phyloP scores from a whole-genome alignment of 2,329 filamentous ascomycete genomes.

The Ophiostoma australiae region DNA sequence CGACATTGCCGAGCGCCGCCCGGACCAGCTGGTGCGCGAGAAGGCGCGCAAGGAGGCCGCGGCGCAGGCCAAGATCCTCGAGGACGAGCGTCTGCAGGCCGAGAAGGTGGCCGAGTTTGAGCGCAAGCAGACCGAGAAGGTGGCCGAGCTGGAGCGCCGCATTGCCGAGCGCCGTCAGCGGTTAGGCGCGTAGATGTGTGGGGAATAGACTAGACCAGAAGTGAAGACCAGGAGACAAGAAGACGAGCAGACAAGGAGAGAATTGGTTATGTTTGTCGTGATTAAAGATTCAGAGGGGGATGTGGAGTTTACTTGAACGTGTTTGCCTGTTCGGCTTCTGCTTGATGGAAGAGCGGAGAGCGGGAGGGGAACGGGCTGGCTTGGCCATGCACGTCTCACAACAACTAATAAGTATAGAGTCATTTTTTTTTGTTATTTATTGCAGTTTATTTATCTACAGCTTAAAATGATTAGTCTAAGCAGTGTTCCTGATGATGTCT shows the following conservation, averaged over 20 bases:
- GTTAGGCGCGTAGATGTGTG: neutral
- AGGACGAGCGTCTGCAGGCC: constrained; percentile 49
- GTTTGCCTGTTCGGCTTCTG: neutral
- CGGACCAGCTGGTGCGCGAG: constrained; percentile 81
- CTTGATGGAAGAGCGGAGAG: neutral
- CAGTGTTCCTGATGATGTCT: no score
- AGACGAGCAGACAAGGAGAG: no score
- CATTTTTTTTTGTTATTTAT: constrained; percentile 11
- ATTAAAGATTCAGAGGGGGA: no score
- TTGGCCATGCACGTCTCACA: neutral
- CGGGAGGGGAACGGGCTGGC: neutral
- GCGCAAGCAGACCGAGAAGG: constrained; percentile 49
- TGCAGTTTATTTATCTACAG: constrained; percentile 30
- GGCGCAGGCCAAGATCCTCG: constrained; percentile 44
- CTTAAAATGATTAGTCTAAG: neutral
- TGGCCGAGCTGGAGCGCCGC: constrained; percentile 22
- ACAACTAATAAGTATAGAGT: constrained; percentile 30
- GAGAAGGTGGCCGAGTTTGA: constrained; percentile 58
- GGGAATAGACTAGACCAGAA: neutral
- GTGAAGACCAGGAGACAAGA: no score
- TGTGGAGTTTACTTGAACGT: neutral
- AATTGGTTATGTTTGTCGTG: no score
- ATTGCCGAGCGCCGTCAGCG: constrained; percentile 15
- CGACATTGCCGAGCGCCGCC: constrained; percentile 81
- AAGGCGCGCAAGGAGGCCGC: constrained; percentile 60